Evolutionary conservation across 306 rosid genomes (phyloP), one percentile per base, ranked within the genome.

Genomic region (Malus asiatica): DNA sequence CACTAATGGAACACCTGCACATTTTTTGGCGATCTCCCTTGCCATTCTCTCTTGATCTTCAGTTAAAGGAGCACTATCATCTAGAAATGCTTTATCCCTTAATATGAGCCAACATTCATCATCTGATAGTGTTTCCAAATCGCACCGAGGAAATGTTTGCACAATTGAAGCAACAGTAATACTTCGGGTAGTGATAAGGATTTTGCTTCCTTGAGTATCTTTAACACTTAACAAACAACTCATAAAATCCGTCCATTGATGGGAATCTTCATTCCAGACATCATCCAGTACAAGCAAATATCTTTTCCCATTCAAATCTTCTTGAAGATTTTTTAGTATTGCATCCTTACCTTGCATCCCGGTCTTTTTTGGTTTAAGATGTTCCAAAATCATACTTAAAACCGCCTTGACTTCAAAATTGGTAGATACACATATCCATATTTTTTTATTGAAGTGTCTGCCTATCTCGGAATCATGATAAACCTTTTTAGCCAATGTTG

Each of bases 391-490:
- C 40, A 52, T 32, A 20, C 46, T 27, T 52, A 79, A 52, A 30
- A 79, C 73, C 7, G 48, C 12, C 23, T 73, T 73, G 4, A 79
- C 60, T 3, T 66, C 63, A 67, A 79, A 79, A 55, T 44, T n/a
- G 19, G 68, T 45, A 1, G 83, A 79, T 0, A 79, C 78, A 57
- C 83, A 79, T 3, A 79, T 68, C 78, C 83, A 79, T 29, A 73
- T 66, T 38, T 20, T 55, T 30, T 11, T 44, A 35, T 67, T 45
- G 11, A 79, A 79, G 23, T 30, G 58, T 38, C 33, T 38, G 22
- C 22, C n/a, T n/a, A 73, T 51, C 25, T n/a, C 2, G 25, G 30
- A 67, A 27, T 73, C 40, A 57, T 73, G 60, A 71, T 61, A 72
- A 1, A 73, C 30, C 0, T 11, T 33, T 32, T 79, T 73, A 5